A percentile compares a stretch with the other conserved stretches of the same genome.
Conservation (phyloP, 2,329 filamentous ascomycete species). For the Fusarium brevicatenulatum region DNA sequence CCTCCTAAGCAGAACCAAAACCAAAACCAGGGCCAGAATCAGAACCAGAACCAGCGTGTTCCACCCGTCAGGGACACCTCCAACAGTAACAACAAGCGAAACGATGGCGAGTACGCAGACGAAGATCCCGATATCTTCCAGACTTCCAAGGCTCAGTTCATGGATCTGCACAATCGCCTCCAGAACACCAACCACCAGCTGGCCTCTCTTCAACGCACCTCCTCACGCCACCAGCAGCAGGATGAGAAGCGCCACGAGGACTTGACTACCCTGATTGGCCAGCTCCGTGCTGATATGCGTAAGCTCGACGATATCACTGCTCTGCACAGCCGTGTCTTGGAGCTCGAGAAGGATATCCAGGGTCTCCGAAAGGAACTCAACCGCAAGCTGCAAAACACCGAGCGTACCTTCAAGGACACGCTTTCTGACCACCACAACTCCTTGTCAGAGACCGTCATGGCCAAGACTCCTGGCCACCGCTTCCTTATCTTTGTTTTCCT, state of each 20-base stretch:
- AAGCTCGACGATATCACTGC: conserved; percentile 57
- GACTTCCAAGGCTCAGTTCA: conserved; percentile 73
- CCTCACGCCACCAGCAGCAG: conserved; percentile 61
- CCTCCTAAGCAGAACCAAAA: conserved; percentile 39
- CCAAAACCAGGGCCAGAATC: conserved; percentile 8
- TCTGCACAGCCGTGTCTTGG: conserved; percentile 58
- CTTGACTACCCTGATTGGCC: conserved; percentile 58
- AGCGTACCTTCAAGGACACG: conserved; percentile 62
- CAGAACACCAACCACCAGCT: conserved; percentile 78
- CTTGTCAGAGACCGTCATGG: conserved; percentile 59
- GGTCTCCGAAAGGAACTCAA: conserved; percentile 62
- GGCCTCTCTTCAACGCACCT: conserved; percentile 67
- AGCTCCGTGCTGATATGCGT: conserved; percentile 58
- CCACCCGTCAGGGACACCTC: conserved; percentile 33
- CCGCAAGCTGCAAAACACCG: conserved; percentile 62
- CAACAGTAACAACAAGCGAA: conserved; percentile 40
- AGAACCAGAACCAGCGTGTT: conserved; percentile 21
- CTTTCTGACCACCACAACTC: conserved; percentile 61
- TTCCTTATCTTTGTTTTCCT: conserved; percentile 75
- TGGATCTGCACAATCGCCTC: conserved; percentile 85
- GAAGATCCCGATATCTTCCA: conserved; percentile 58
- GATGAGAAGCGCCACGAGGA: conserved; percentile 68
- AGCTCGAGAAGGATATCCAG: conserved; percentile 68
- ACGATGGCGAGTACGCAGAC: conserved; percentile 59
- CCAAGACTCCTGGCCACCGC: conserved; percentile 61